Conservation (phyloP, 139 green algal genomes). For the Chlorella sp. region DNA sequence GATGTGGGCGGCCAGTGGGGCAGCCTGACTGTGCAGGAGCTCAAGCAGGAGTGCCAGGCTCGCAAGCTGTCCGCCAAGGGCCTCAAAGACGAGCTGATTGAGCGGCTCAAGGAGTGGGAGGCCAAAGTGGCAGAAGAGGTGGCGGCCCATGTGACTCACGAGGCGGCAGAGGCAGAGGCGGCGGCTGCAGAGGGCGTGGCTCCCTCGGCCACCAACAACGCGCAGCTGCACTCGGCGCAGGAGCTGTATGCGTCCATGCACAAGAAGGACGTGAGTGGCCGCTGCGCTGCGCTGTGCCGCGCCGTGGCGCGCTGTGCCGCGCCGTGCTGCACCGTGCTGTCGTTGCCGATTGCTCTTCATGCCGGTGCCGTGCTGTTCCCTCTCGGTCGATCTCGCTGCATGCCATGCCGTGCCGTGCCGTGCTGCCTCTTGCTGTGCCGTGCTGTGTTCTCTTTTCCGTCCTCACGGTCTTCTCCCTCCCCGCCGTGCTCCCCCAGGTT, state of each 20-base stretch:
- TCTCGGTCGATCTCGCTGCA: neutral
- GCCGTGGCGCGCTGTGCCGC: neutral
- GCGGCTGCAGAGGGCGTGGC: neutral
- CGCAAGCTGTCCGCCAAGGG: constrained; percentile 25
- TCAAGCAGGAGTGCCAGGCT: constrained; percentile 6
- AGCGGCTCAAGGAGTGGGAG: constrained; percentile 21
- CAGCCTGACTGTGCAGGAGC: constrained; percentile 17
- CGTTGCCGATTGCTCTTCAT: no score
- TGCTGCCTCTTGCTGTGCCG: neutral
- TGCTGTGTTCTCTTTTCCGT: neutral
- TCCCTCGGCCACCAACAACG: constrained; percentile 24
- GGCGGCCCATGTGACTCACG: constrained; percentile 4
- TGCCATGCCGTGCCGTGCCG: neutral
- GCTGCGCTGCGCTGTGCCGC: neutral
- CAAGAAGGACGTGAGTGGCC: constrained; percentile 13
- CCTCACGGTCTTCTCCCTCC: no score
- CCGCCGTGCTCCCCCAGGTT: neutral
- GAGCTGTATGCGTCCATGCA: constrained; percentile 5
- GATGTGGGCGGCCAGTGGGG: neutral
- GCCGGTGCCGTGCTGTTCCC: neutral
- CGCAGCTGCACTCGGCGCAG: constrained; percentile 25
- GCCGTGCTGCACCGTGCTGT: neutral
- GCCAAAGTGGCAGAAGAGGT: neutral
- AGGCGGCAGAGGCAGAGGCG: constrained; percentile 2
- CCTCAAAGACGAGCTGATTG: constrained; percentile 35